Percentiles rank a stretch among this genome's conserved stretches.
Conservation (phyloP, 495 filamentous ascomycete species). For the Aspergillus heteromorphus region DNA sequence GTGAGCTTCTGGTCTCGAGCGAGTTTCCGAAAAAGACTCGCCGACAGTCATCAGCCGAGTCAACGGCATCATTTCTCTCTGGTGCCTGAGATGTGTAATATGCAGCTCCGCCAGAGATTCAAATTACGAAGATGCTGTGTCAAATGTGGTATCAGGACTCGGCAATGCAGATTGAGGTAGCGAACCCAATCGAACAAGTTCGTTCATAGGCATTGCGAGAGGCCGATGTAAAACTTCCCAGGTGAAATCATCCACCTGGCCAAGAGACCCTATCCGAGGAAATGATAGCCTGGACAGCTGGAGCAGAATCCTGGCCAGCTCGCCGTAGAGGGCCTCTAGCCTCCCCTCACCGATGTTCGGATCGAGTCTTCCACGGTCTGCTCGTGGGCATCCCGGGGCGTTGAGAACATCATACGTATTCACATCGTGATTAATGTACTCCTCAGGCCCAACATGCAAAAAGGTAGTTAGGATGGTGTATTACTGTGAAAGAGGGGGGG, state of each 20-base stretch:
- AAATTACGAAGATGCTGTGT: slow-evolving; percentile 29
- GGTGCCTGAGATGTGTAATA: slow-evolving; percentile 31
- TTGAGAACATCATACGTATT: slow-evolving; percentile 26
- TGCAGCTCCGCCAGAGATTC: slow-evolving; percentile 38
- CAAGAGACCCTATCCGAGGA: slow-evolving; percentile 26
- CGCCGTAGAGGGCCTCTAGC: slow-evolving; percentile 25
- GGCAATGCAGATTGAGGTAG: slow-evolving; percentile 26
- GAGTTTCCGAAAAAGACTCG: slow-evolving; percentile 36
- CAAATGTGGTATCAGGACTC: slow-evolving; percentile 31
- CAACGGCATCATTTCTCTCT: slow-evolving; percentile 39
- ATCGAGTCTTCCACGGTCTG: slow-evolving; percentile 20
- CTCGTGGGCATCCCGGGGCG: slow-evolving; percentile 14
- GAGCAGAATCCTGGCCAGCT: slow-evolving; percentile 29
- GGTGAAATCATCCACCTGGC: slow-evolving; percentile 21
- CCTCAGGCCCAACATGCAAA: too few species aligned
- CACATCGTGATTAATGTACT: slow-evolving; percentile 33
- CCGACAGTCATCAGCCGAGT: slow-evolving; percentile 34
- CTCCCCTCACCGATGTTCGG: slow-evolving; percentile 19
- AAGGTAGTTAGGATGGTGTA: too few species aligned
- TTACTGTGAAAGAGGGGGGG: too few species aligned
- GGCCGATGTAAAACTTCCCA: slow-evolving; percentile 14
- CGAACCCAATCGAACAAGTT: slow-evolving; percentile 17
- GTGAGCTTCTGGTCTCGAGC: slow-evolving; percentile 21
- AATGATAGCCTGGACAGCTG: slow-evolving; percentile 25
- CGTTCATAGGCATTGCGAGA: slow-evolving; percentile 23